Evolutionary conservation across 2,329 filamentous ascomycete species (phyloP), one percentile per base, ranked within the genome.

Genomic region (Epichloe coenophiala): DNA sequence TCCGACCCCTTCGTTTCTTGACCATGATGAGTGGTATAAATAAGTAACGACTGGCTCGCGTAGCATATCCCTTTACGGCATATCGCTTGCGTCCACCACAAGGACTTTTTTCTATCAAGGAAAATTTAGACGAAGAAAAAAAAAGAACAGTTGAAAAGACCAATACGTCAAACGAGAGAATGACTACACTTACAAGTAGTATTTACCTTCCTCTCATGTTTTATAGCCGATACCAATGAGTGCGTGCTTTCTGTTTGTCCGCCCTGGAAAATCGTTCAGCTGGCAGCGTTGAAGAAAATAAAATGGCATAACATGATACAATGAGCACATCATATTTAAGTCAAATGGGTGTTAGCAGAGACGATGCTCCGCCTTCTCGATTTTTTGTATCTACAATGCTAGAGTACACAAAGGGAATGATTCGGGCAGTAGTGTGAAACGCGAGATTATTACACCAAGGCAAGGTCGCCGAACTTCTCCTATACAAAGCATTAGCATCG

Each of bases 381-480:
- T 56, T 66, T 47, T 69, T 72, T 70, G 68, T 80, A 80, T 82
- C 77, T 83, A 83, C 77, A 82, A 78, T 78, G 76, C 78, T 83
- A 83, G 75, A 81, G 73, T 79, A 78, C 76, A 81, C 70, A 74
- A 75, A 72, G 68, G 71, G 69, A 74, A 74, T 23, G 15, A 48
- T 60, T 61, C 57, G 60, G 65, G 64, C 65, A 65, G 64, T 63
- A 64, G 61, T 60, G 61, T 61, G 59, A 61, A 58, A 58, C 53
- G 57, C 50, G 56, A 59, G 56, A 63, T 63, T 68, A 80, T 81
- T 95, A 98, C 71, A 97, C 78, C 63, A 95, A 75, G 63, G 93
- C 91, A 63, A 97, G 83, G 70, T 97, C 90, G 77, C 93, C 93
- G 73, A 97, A 98, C 81, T 90, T 95, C 82, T 98, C 93, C 91